A percentile compares a stretch with the other conserved stretches of the same genome.
Conservation (phyloP, 192 early-diverging fungal genomes). For the Helicostylum pulchrum region DNA sequence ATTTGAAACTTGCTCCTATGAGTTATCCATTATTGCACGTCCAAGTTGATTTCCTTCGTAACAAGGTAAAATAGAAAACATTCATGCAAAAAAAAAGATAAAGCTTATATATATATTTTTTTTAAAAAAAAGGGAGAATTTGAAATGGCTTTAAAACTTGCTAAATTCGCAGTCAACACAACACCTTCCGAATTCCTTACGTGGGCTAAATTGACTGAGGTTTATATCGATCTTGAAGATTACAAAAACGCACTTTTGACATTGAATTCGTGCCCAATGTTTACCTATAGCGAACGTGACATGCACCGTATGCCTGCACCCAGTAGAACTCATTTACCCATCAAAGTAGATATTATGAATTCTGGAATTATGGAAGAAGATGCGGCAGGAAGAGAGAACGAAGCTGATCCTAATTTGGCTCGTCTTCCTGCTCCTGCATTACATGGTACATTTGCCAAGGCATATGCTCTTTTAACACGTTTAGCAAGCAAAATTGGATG, state of each 20-base stretch:
- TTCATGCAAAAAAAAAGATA: background rate
- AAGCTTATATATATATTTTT: no score
- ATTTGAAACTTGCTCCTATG: slow-evolving; percentile 73
- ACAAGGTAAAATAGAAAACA: slow-evolving; percentile 64
- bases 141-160: slow-evolving; percentile 81
- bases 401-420: slow-evolving; percentile 67
- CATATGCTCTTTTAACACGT: slow-evolving; percentile 79
- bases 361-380: slow-evolving; percentile 59
- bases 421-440: slow-evolving; percentile 87
- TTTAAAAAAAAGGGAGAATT: slow-evolving; percentile 43
- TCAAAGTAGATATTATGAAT: slow-evolving; percentile 73
- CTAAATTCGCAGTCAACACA: slow-evolving; percentile 89
- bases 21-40: slow-evolving; percentile 85
- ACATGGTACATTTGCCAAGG: slow-evolving; percentile 89
- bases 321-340: slow-evolving; percentile 84
- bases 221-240: slow-evolving; percentile 85
- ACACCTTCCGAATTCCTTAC: slow-evolving; percentile 94
- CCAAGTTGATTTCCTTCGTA: slow-evolving; percentile 85
- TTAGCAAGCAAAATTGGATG: slow-evolving; percentile 90
- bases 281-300: slow-evolving; percentile 85
- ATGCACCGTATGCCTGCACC: slow-evolving; percentile 89
- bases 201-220: slow-evolving; percentile 93
- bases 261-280: slow-evolving; percentile 99
- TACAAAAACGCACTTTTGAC: slow-evolving; percentile 88
- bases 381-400: slow-evolving; percentile 45